A percentile compares a stretch with the other conserved stretches of the same genome.
phyloP scores from a whole-genome alignment of 768 basidiomycete genomes.

The Macrolepiota albuminosa region DNA sequence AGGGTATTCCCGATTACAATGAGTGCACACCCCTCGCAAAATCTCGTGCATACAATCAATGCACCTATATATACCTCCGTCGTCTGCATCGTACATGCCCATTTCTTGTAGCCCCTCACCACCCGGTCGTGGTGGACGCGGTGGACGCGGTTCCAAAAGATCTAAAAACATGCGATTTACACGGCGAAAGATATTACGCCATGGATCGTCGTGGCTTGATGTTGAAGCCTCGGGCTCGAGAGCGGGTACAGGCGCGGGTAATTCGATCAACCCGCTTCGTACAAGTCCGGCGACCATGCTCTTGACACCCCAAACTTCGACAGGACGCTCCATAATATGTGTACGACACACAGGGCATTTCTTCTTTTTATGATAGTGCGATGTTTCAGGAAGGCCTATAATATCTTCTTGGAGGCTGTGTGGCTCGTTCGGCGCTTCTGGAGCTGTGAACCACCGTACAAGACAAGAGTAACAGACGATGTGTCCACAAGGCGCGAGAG shows the following conservation, averaged over 20 bases:
- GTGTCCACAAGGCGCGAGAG: constrained; percentile 74
- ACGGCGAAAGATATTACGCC: constrained; percentile 57
- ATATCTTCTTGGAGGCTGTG: constrained; percentile 27
- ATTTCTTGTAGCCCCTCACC: constrained; percentile 33
- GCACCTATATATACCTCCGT: constrained; percentile 75
- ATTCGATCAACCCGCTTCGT: constrained; percentile 47
- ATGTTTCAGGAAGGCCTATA: constrained; percentile 21
- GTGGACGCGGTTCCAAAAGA: constrained; percentile 9
- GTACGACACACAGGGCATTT: constrained; percentile 77
- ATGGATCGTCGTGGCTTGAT: constrained; percentile 44
- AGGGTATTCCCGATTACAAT: constrained; percentile 55
- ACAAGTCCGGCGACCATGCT: constrained; percentile 49
- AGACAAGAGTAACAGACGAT: constrained; percentile 69
- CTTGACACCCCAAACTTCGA: constrained; percentile 71
- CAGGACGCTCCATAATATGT: constrained; percentile 51
- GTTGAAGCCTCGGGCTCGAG: constrained; percentile 16
- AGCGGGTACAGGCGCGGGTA: constrained; percentile 20
- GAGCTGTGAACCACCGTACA: constrained; percentile 68
- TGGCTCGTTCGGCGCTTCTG: constrained; percentile 16
- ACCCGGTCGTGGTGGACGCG: constrained; percentile 19
- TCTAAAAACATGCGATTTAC: constrained; percentile 17
- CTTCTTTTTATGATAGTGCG: constrained; percentile 54
- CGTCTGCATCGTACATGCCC: constrained; percentile 69
- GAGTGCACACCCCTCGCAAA: constrained; percentile 59
- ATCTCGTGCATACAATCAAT: constrained; percentile 77